Evolutionary conservation across 768 basidiomycete genomes (phyloP).

Genomic region (Trametes punicea): DNA sequence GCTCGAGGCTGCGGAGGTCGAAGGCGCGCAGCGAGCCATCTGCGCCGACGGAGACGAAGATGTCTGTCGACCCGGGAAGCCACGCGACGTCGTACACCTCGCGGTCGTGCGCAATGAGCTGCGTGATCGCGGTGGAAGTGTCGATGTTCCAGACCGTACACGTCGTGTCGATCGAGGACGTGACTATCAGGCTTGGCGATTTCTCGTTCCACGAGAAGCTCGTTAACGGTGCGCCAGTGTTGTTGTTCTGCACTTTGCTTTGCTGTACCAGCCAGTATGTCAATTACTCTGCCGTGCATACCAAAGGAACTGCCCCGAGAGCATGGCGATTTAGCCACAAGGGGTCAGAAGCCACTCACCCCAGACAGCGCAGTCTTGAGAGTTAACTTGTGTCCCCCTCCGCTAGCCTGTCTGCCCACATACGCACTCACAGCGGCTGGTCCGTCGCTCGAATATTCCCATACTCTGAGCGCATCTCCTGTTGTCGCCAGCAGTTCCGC

Average conservation of each 20-base stretch:
- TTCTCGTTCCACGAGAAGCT: conserved; percentile 98
- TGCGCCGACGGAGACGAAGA: conserved; percentile 97
- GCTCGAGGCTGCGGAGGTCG: conserved; percentile 93
- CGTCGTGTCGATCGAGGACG: conserved; percentile 97
- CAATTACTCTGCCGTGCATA: conserved; percentile 11
- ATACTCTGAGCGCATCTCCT: conserved; percentile 88
- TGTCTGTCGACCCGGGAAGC: conserved; percentile 93
- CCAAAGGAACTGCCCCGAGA: neutral
- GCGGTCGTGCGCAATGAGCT: conserved; percentile 95
- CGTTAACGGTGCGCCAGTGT: conserved; percentile 86
- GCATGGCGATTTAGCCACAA: neutral
- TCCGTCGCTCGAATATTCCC: conserved; percentile 79
- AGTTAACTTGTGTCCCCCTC: conserved; percentile 59
- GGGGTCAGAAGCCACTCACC: conserved; percentile 44
- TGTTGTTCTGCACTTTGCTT: conserved; percentile 86
- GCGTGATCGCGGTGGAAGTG: conserved; percentile 88
- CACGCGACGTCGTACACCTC: conserved; percentile 99
- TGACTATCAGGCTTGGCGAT: conserved; percentile 86
- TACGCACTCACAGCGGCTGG: conserved; percentile 55
- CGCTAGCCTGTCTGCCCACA: conserved; percentile 61
- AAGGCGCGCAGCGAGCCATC: conserved; percentile 96
- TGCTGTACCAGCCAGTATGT: conserved; percentile 41
- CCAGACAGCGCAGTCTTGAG: conserved; percentile 80
- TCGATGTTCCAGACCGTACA: conserved; percentile 99
- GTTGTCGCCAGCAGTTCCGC: conserved; percentile 91